phyloP scores from a whole-genome alignment of 2,329 filamentous ascomycete species.

The Phaeoacremonium minimum region DNA sequence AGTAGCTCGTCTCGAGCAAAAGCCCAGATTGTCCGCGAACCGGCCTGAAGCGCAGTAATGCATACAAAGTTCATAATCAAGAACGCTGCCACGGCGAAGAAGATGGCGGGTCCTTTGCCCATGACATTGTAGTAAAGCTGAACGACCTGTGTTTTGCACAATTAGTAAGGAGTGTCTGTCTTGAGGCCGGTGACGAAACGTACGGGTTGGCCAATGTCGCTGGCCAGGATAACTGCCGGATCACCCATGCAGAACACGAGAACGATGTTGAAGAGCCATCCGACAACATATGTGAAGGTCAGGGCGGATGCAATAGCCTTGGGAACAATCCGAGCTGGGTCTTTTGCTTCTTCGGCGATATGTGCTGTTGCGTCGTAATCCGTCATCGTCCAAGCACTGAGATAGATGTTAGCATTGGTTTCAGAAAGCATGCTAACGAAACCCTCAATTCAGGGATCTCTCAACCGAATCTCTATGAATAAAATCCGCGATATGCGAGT shows the following conservation, averaged over 20 bases:
- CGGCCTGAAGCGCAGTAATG: constrained; percentile 51
- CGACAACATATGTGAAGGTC: constrained; percentile 49
- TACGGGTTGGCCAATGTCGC: constrained; percentile 41
- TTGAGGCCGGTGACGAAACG: background rate
- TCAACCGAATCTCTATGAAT: too few relatives aligned
- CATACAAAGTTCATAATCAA: constrained; percentile 55
- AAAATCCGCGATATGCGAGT: constrained; percentile 54
- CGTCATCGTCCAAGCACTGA: constrained; percentile 5
- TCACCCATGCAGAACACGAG: constrained; percentile 54
- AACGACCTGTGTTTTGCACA: constrained; percentile 27
- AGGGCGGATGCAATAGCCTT: constrained; percentile 52
- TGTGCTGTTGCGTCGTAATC: constrained; percentile 12
- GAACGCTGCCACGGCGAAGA: constrained; percentile 52
- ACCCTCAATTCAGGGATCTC: too few relatives aligned
- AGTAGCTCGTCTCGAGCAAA: constrained; percentile 49
- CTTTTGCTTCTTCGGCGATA: constrained; percentile 43
- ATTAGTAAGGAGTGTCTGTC: too few relatives aligned
- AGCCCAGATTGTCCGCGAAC: constrained; percentile 49
- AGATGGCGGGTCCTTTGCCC: constrained; percentile 46
- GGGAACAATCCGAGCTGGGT: constrained; percentile 31
- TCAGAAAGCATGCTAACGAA: too few relatives aligned
- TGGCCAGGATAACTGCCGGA: constrained; percentile 33
- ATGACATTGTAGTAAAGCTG: constrained; percentile 56
- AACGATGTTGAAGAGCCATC: constrained; percentile 55
- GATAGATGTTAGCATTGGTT: too few relatives aligned